Evolutionary conservation across 176 grass and related monocot species (phyloP), one percentile per base, ranked within the genome.

Genomic region (Tuctoria greenei): DNA sequence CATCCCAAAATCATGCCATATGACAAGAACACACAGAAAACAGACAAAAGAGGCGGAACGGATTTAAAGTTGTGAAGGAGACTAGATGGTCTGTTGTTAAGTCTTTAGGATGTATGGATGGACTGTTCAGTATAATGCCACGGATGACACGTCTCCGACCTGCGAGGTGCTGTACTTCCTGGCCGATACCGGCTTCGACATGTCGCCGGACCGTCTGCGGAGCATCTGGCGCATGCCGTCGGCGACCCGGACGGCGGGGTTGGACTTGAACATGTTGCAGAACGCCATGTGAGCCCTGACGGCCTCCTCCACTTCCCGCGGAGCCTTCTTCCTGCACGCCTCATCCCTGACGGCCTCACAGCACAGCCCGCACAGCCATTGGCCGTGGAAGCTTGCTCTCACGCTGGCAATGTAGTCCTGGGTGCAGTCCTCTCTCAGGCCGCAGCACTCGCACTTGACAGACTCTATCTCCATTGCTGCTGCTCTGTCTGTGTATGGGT

Each of bases 321-420:
- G 92, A 47, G 80, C 79, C 69, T 79, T 94, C 71, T 64, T 84
- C 54, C 79, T 92, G 82, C 64, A 49, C 4, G 81, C 82, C 60
- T 99, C 95, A 12, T 99, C 89, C 49, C 84, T 89, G 65, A 99
- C 95, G 0, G 87, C 95, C 69, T 99, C 95, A 12, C 89, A 90
- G 86, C 95, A 99, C 20, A 99, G 78, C 57, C 95, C 95, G 24
- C 95, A 99, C 13, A 99, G 66, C 95, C 95, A 99, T 72, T 80
- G 82, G 69, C 89, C 95, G 9, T 95, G 78, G 58, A 99, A 99
- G 43, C 82, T 80, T 4, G 89, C 86, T 73, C 84, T 90, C 68
- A 99, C 89, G 17, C 87, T 82, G 31, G 74, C 60, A 82, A 99
- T 99, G 91, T 99, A 99, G 40, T 88, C 80, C 41, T 69, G 82